phyloP scores from a whole-genome alignment of 2,329 filamentous ascomycete species.

The Alternaria arborescens region DNA sequence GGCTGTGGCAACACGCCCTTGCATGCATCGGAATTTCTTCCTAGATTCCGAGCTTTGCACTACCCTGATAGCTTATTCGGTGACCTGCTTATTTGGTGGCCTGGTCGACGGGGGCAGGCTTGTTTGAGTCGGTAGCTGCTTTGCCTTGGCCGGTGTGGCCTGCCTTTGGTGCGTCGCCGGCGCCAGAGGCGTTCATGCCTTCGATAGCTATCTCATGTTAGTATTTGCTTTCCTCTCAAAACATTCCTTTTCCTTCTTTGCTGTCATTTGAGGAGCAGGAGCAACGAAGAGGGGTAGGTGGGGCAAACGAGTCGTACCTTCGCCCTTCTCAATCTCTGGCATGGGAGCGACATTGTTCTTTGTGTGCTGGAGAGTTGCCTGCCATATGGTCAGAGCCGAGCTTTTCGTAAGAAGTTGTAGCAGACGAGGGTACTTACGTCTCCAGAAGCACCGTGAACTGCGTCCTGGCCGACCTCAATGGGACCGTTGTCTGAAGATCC shows the following conservation, averaged over 20 bases:
- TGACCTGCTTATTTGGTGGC: constrained; percentile 30
- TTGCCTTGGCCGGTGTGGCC: constrained; percentile 28
- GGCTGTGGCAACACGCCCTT: not conserved
- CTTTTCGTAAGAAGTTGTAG: not conserved
- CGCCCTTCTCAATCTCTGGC: constrained; percentile 52
- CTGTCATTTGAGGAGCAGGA: not conserved
- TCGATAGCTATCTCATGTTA: constrained; percentile 33
- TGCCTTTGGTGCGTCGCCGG: constrained; percentile 32
- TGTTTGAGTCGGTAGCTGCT: constrained; percentile 27
- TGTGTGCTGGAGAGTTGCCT: constrained; percentile 47
- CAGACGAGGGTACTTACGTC: constrained; percentile 34
- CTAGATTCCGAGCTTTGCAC: constrained; percentile 3
- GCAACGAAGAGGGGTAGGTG: not conserved
- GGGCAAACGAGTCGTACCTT: constrained; percentile 32
- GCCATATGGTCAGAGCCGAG: not conserved
- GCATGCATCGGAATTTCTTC: not conserved
- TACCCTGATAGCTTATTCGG: constrained; percentile 20
- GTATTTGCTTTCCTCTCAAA: not conserved
- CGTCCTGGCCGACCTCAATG: constrained; percentile 46
- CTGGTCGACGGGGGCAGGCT: constrained; percentile 29
- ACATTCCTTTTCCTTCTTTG: constrained; percentile 6
- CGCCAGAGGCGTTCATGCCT: constrained; percentile 48
- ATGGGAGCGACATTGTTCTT: constrained; percentile 51
- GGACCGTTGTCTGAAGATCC: constrained; percentile 52
- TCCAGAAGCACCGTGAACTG: constrained; percentile 48